Evolutionary conservation across 2,329 filamentous ascomycete species (phyloP).

Genomic region (Trichoderma lentiforme): DNA sequence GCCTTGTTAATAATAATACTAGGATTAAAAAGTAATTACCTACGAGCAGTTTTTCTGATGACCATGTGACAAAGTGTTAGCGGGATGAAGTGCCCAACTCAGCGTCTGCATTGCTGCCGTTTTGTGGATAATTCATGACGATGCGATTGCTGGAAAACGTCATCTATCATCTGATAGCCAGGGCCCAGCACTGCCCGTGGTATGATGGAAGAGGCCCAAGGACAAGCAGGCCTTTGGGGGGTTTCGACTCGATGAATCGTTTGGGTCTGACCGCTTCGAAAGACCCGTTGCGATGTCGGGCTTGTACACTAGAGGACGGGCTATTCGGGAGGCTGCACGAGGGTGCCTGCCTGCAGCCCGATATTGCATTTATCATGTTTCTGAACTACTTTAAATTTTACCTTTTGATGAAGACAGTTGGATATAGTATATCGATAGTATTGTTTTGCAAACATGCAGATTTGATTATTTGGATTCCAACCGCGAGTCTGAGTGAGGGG

Average conservation of each 20-base stretch:
- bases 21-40: neutral
- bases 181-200: neutral
- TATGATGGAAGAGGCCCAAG: neutral
- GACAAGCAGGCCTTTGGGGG: no score
- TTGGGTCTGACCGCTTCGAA: constrained; percentile 5
- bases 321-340: neutral
- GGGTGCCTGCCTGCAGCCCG: neutral
- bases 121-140: neutral
- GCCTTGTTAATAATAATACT: neutral
- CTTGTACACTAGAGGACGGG: neutral
- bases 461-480: neutral
- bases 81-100: neutral
- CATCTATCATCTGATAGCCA: neutral
- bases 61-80: neutral
- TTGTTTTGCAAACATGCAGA: neutral
- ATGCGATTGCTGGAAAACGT: neutral
- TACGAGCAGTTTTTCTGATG: neutral
- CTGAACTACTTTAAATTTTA: neutral
- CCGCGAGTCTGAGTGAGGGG: neutral
- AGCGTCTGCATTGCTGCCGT: neutral
- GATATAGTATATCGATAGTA: neutral
- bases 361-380: neutral
- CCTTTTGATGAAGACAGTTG: neutral
- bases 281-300: neutral
- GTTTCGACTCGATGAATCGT: neutral